Percentiles rank a stretch among this genome's conserved stretches.
phyloP scores from a whole-genome alignment of 1,284 basidiomycete species.

The Apiotrichum gamsii region DNA sequence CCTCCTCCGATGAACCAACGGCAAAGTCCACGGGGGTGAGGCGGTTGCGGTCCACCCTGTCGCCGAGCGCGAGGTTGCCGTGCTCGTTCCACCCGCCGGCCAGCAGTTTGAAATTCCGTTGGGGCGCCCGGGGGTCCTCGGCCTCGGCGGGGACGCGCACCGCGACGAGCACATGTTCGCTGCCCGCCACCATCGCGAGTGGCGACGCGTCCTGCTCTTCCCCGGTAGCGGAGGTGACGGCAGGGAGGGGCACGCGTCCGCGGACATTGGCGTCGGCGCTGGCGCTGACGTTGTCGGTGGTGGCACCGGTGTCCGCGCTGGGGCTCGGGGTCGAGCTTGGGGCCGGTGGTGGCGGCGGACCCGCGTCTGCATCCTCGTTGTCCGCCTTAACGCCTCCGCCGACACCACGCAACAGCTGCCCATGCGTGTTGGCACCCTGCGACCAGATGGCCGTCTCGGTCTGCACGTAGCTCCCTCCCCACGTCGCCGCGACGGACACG shows the following conservation, averaged over 20 bases:
- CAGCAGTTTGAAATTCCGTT: conserved; percentile 57
- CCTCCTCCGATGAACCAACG: too few relatives aligned
- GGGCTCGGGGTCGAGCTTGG: too few relatives aligned
- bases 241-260: too few relatives aligned
- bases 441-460: conserved; percentile 46
- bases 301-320: too few relatives aligned
- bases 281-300: too few relatives aligned
- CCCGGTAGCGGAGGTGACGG: too few relatives aligned
- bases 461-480: conserved; percentile 70
- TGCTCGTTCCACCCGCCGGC: conserved; percentile 96
- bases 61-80: conserved; percentile 71
- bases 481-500: conserved; percentile 58
- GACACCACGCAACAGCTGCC: conserved; percentile 59
- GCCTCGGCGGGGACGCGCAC: too few relatives aligned
- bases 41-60: conserved; percentile 51
- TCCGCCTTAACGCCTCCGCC: too few relatives aligned
- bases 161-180: conserved; percentile 66
- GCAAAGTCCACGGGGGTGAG: conserved; percentile 46
- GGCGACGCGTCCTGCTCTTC: neutral
- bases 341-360: too few relatives aligned
- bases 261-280: too few relatives aligned
- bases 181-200: conserved; percentile 58
- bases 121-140: too few relatives aligned
- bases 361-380: too few relatives aligned
- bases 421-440: conserved; percentile 61